These are phyloP conservation scores for Leptodontidium sp. DNA, from an alignment of 2,329 filamentous ascomycete species.

Conservation along the genomic window DNA sequence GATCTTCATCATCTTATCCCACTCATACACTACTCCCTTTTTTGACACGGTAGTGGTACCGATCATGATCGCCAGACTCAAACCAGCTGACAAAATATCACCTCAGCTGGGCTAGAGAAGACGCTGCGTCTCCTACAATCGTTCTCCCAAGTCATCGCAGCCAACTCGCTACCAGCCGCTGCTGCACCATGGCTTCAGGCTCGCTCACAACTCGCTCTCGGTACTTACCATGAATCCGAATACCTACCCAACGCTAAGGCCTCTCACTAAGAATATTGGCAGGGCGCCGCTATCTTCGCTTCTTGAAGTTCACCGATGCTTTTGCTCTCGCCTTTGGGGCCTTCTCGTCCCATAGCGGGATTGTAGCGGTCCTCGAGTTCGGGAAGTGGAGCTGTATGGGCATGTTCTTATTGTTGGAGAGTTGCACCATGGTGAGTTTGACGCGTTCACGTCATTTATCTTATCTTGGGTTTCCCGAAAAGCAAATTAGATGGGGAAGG, in stretches of 20 bases:
- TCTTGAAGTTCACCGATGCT: constrained; percentile 72
- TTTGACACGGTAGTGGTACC: background rate
- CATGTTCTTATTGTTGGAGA: constrained; percentile 73
- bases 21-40: background rate
- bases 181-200: constrained; percentile 49
- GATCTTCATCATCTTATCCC: background rate
- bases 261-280: background rate
- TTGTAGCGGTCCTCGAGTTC: constrained; percentile 57
- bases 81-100: constrained; percentile 6
- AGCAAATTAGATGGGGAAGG: constrained; percentile 35
- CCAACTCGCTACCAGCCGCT: constrained; percentile 52
- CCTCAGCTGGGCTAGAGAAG: constrained; percentile 65
- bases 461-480: background rate
- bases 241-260: background rate
- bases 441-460: background rate
- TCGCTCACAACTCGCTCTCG: constrained; percentile 52
- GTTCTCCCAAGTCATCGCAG: constrained; percentile 55
- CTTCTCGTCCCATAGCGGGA: constrained; percentile 43
- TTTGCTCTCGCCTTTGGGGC: constrained; percentile 59
- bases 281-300: constrained; percentile 69
- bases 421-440: constrained; percentile 63
- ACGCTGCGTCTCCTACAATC: constrained; percentile 65
- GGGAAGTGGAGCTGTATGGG: constrained; percentile 66
- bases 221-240: constrained; percentile 42
- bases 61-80: background rate